Evolutionary conservation across 768 basidiomycete species (phyloP).

Genomic region (Leccinum olivaceopallidum): DNA sequence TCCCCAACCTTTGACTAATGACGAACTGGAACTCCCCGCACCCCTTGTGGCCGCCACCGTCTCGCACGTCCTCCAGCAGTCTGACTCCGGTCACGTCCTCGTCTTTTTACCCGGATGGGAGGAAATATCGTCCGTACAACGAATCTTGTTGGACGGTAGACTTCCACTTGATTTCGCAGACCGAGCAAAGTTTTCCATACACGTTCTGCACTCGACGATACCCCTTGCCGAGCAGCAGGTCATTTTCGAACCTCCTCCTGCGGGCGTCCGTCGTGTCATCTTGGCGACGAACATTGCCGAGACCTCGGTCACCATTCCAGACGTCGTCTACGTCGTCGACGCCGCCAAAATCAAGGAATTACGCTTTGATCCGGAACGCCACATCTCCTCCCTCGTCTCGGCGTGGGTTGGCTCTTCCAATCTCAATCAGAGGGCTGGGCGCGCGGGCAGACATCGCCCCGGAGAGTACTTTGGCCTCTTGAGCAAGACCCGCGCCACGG

Average conservation of each 20-base stretch:
- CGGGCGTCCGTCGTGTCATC: slow-evolving; percentile 83
- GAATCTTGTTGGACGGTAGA: slow-evolving; percentile 50
- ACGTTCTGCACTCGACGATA: slow-evolving; percentile 86
- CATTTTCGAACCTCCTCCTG: slow-evolving; percentile 81
- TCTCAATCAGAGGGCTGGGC: slow-evolving; percentile 87
- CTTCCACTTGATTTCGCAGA: slow-evolving; percentile 66
- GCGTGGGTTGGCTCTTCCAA: slow-evolving; percentile 93
- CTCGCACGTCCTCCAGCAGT: slow-evolving; percentile 68
- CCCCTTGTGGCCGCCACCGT: slow-evolving; percentile 81
- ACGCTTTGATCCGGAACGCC: slow-evolving; percentile 84
- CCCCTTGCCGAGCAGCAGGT: slow-evolving; percentile 87
- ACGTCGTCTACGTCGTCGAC: slow-evolving; percentile 94
- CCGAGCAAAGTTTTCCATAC: slow-evolving; percentile 59
- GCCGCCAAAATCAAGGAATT: slow-evolving; percentile 87
- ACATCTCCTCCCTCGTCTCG: slow-evolving; percentile 85
- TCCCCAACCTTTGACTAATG: slow-evolving; percentile 28
- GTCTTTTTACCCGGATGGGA: slow-evolving; percentile 96
- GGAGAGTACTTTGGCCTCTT: slow-evolving; percentile 92
- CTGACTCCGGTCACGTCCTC: slow-evolving; percentile 83
- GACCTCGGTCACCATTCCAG: slow-evolving; percentile 92
- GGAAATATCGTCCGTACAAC: slow-evolving; percentile 76
- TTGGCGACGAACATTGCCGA: slow-evolving; percentile 95
- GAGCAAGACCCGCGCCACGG: slow-evolving; percentile 56
- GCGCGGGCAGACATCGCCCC: slow-evolving; percentile 87
- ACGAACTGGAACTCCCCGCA: slow-evolving; percentile 76